Evolutionary conservation across 2,329 filamentous ascomycete genomes (phyloP), one percentile per base, ranked within the genome.

Genomic region (Penicillium sp.): DNA sequence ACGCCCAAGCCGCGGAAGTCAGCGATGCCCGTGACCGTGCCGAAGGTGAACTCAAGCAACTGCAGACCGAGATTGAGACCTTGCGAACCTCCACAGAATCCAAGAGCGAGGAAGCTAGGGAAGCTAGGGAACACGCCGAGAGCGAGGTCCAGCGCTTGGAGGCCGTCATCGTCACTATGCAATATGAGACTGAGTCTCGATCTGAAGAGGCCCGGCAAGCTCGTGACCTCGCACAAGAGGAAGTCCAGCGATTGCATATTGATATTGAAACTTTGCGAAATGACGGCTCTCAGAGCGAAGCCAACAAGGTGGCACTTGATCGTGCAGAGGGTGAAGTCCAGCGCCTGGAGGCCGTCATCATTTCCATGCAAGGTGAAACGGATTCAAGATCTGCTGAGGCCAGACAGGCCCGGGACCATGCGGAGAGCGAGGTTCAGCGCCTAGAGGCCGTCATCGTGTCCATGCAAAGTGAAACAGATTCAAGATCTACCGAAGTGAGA

Each of bases 111-210:
- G 60, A 68, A 53, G 54, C 59, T 10, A 59, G 45, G 11, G 59
- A 57, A 16, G 57, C 58, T 5, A 62, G 59, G n/a, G 52, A 56
- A 2, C 53, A 60, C 42, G 60, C 65, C 34, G 64, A 71, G 52
- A 47, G 56, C 21, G 67, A 70, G 54, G 59, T 65, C n/a, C 42
- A 57, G 6, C 63, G 61, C 18, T 47, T 76, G 44, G 67, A 67
- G 34, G 57, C 50, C 5, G 53, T 68, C 6, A 22, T 52, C n/a
- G 4, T 39, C n/a, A 42, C 50, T 2, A 32, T 52, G 27, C 34
- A 52, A 11, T 8, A 34, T 6, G 44, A 52, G 8, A 18, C 18
- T 5, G 29, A 40, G 2, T 31, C 50, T 14, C 42, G 31, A 21
- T 21, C 13, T 7, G 49, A 50, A 50, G 48, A 51, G 22, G 13